These are phyloP conservation scores for Zostera marina DNA, from an alignment of 116 monocot species.

Conservation along the genomic window DNA sequence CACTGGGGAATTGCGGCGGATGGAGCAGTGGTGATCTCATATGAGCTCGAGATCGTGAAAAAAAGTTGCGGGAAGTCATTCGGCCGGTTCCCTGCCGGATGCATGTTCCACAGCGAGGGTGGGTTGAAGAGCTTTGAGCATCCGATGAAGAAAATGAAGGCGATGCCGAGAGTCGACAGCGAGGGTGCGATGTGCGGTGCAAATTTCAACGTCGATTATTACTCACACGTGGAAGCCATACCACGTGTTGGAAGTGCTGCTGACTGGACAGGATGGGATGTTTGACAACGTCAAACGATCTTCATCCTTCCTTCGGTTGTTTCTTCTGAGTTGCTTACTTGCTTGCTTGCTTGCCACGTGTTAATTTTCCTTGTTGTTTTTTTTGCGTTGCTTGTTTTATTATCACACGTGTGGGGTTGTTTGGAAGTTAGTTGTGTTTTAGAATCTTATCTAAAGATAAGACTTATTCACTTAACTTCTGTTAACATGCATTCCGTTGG, in stretches of 20 bases:
- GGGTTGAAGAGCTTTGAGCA: constrained; percentile 62
- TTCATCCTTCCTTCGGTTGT: too few species aligned
- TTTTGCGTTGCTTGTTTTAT: too few species aligned
- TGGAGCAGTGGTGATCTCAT: background rate
- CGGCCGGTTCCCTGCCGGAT: constrained; percentile 69
- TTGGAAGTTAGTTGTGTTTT: too few species aligned
- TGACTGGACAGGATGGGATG: constrained; percentile 38
- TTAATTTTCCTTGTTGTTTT: too few species aligned
- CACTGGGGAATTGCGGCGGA: background rate
- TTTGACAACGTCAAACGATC: too few species aligned
- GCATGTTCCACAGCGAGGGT: constrained; percentile 44
- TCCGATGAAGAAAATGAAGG: constrained; percentile 60
- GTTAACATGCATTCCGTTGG: too few species aligned
- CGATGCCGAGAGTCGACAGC: constrained; percentile 64
- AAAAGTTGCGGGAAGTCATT: constrained; percentile 42
- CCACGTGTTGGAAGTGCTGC: constrained; percentile 40
- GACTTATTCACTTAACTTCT: too few species aligned
- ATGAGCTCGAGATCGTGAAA: background rate
- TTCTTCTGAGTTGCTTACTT: too few species aligned
- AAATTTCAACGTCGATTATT: constrained; percentile 45
- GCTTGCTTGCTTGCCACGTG: too few species aligned
- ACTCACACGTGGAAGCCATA: constrained; percentile 20
- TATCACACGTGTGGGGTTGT: too few species aligned
- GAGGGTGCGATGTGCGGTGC: constrained; percentile 65
- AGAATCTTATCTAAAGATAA: too few species aligned